Evolutionary conservation across 2,329 filamentous ascomycete species (phyloP).

Genomic region (Claviceps sp.): DNA sequence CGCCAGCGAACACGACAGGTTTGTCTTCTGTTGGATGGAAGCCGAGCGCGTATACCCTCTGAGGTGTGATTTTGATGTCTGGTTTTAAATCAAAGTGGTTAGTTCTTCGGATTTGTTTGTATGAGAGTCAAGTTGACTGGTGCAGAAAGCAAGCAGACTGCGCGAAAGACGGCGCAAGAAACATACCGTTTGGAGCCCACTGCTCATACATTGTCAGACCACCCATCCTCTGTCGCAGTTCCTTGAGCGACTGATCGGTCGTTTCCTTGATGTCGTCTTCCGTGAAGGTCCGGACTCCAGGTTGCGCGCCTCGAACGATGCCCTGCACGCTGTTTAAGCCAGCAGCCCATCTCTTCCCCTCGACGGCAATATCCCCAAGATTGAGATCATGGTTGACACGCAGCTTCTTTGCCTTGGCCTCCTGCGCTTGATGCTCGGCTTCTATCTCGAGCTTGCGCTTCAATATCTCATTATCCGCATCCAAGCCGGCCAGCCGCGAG

Average conservation of each 20-base stretch:
- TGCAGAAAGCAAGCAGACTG: no score
- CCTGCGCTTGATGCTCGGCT: slow-evolving; percentile 25
- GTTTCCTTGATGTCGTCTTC: slow-evolving; percentile 74
- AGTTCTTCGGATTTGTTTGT: no score
- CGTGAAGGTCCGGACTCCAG: slow-evolving; percentile 73
- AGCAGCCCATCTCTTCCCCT: slow-evolving; percentile 62
- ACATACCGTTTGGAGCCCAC: slow-evolving; percentile 62
- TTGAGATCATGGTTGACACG: slow-evolving; percentile 46
- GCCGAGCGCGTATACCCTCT: slow-evolving; percentile 72
- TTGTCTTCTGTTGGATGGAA: slow-evolving; percentile 85
- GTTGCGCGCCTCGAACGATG: slow-evolving; percentile 54
- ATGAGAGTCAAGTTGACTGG: no score
- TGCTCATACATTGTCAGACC: slow-evolving; percentile 67
- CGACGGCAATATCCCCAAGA: slow-evolving; percentile 65
- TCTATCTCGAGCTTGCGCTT: slow-evolving; percentile 41
- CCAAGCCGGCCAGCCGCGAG: slow-evolving; percentile 42
- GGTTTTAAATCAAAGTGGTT: background rate
- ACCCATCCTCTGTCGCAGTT: slow-evolving; percentile 63
- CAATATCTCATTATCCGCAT: slow-evolving; percentile 30
- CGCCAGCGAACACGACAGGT: slow-evolving; percentile 79
- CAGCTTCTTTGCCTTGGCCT: slow-evolving; percentile 43
- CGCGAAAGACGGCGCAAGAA: background rate
- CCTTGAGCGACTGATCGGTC: slow-evolving; percentile 60
- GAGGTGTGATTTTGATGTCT: slow-evolving; percentile 87
- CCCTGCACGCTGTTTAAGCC: slow-evolving; percentile 50